Base-by-base conservation (phyloP, 768 basidiomycete species). In the Rhizopogon vinicolor region DNA sequence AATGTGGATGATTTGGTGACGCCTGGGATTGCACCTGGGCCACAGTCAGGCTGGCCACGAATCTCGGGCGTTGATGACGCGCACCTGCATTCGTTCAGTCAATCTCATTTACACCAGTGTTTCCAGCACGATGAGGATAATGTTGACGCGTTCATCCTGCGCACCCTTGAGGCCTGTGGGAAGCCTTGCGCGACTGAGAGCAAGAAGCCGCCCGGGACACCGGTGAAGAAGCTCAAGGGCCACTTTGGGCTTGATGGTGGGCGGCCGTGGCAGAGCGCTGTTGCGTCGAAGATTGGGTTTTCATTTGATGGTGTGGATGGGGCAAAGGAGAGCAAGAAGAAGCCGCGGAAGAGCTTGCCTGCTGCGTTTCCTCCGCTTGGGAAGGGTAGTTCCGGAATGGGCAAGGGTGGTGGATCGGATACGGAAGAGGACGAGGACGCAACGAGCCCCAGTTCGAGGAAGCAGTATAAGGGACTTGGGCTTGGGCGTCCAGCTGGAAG, bases 221-320 rank as follows among this genome's bases (percentile, higher is more conserved):
- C 90, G 1, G 87, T 90, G n/a, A 92, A 92, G 77, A 84, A 78
- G 64, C 68, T 76, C 55, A 85, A 85, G 70, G 84, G 81, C 19
- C 77, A 79, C 41, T 76, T 81, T 63, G 48, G 48, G 14, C 71
- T 86, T 37, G 74, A 76, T 29, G 75, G 75, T 56, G 79, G 82
- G 49, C 76, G 89, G 9, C 87, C 86, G 4, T 91, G 89, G 89
- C 89, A 90, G 67, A 91, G 89, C 63, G 89, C 89, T 3, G 80
- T 91, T 18, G 79, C 89, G 13, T 69, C 78, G 60, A 89, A 87
- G 67, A 82, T 89, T 46, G 74, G 75, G 29, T 76, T 80, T 31
- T 74, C 77, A 37, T 81, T 80, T 64, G 71, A 69, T 33, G 76
- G 71, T 16, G 65, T 71, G 12, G 73, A 74, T 19, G 63, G 58